Evolutionary conservation across 164 flowering plant genomes (phyloP), one percentile per base, ranked within the genome.

Genomic region (Annona squamosa): DNA sequence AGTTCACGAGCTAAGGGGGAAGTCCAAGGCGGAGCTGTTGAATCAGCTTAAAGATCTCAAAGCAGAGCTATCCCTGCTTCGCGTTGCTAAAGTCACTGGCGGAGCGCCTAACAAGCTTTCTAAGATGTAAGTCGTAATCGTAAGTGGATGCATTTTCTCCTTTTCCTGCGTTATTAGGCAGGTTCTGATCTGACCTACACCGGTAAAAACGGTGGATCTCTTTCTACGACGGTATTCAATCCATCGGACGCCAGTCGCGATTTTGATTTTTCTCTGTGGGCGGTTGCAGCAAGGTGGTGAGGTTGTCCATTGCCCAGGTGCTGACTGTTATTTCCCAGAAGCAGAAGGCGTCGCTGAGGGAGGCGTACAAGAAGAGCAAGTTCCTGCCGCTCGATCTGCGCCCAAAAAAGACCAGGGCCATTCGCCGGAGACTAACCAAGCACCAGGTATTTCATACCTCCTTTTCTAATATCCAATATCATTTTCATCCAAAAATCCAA

Each of bases 91-190:
- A 81, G 93, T 88, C 79, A 89, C 93, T 68, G 90, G 93, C 6
- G 93, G 91, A 41, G 91, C 91, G 3, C 88, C 91, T 17, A 89
- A 89, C 85, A 86, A 89, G 87, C 90, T 89, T 71, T 89, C 94
- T 66, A 89, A 89, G 75, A 89, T 89, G 93, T 89, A 81, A 44
- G 37, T 26, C 37, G 37, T 26, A 26, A 26, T 26, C 37, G 43
- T 4, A 3, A 68, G 5, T 37, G 10, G 17, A 6, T 68, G 9
- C n/a, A 46, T 18, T 46, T 68, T 68, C 18, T 47, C 7, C 2
- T 46, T 52, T 10, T 52, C 13, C 13, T 52, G 37, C 37, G 37
- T 26, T 26, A 1, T 26, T 26, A 26, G 37, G 37, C 37, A 26
- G 37, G 37, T 26, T 26, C 37, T 26, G 37, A 26, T 26, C 37